Evolutionary conservation across 2,329 filamentous ascomycete genomes (phyloP).

Genomic region (Diaporthe helianthi): DNA sequence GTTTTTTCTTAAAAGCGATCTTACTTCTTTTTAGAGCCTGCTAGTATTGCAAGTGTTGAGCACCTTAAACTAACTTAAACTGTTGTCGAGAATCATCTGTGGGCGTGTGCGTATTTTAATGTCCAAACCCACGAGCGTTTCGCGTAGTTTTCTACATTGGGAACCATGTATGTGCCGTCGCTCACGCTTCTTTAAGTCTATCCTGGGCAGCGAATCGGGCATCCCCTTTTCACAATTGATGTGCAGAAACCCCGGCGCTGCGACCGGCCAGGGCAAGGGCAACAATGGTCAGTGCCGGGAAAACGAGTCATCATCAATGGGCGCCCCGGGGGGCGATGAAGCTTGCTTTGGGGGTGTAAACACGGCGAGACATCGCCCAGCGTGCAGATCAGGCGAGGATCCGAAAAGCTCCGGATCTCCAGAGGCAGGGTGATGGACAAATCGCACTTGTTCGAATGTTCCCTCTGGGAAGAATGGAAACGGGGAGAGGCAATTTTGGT

Average conservation of each 20-base stretch:
- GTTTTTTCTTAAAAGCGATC: too few species aligned
- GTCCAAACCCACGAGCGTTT: neutral
- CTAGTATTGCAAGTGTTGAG: too few species aligned
- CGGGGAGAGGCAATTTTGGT: neutral
- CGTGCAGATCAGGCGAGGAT: slow-evolving; percentile 21
- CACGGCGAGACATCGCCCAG: slow-evolving; percentile 19
- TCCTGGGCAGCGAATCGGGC: neutral
- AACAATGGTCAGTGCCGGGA: neutral
- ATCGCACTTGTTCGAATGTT: slow-evolving; percentile 24
- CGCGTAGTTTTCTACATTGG: neutral
- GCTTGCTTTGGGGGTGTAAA: slow-evolving; percentile 14
- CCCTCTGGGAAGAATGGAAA: neutral
- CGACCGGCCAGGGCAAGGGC: neutral
- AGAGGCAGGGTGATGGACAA: neutral
- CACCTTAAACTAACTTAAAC: neutral
- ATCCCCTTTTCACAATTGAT: neutral
- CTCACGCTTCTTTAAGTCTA: neutral
- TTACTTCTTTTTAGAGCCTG: too few species aligned
- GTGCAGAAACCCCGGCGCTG: neutral
- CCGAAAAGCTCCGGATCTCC: slow-evolving; percentile 7
- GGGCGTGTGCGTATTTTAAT: neutral
- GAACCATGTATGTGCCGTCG: neutral
- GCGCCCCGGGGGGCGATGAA: neutral
- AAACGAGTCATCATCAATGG: slow-evolving; percentile 16
- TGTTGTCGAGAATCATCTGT: neutral